A percentile compares a stretch with the other conserved stretches of the same genome.
Evolutionary conservation across 768 basidiomycete genomes (phyloP).

Genomic region (Symmetrospora coprosmae): DNA sequence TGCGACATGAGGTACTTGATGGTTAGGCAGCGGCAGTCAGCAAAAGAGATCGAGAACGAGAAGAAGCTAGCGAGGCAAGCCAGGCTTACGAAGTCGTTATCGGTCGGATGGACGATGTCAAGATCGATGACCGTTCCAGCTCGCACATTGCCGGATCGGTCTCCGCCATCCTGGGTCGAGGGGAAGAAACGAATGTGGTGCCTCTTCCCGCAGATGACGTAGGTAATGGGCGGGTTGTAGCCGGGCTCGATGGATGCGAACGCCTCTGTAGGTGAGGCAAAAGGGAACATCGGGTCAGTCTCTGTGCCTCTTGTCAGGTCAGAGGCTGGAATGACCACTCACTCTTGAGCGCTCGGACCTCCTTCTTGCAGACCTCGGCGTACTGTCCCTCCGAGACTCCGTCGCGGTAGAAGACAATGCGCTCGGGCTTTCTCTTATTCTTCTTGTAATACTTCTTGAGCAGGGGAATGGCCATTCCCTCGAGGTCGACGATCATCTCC

Average conservation of each 20-base stretch:
- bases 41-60: too few species aligned
- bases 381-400: constrained; percentile 26
- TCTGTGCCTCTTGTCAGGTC: background rate
- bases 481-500: constrained; percentile 19
- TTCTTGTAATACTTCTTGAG: constrained; percentile 12
- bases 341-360: constrained; percentile 15
- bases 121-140: constrained; percentile 24
- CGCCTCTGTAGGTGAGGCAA: background rate
- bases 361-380: constrained; percentile 8
- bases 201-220: constrained; percentile 24
- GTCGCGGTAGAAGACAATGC: constrained; percentile 20
- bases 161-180: background rate
- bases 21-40: background rate
- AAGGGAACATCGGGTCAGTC: background rate
- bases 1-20: constrained; percentile 21
- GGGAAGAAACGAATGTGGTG: constrained; percentile 26
- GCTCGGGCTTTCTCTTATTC: constrained; percentile 8
- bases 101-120: constrained; percentile 14
- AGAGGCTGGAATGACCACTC: background rate
- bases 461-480: constrained; percentile 11
- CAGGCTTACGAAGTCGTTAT: constrained; percentile 13
- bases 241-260: background rate
- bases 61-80: background rate
- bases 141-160: constrained; percentile 20
- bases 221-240: constrained; percentile 5